These are phyloP conservation scores for Populus nigra DNA, from an alignment of 345 rosid genomes.

Conservation along the genomic window DNA sequence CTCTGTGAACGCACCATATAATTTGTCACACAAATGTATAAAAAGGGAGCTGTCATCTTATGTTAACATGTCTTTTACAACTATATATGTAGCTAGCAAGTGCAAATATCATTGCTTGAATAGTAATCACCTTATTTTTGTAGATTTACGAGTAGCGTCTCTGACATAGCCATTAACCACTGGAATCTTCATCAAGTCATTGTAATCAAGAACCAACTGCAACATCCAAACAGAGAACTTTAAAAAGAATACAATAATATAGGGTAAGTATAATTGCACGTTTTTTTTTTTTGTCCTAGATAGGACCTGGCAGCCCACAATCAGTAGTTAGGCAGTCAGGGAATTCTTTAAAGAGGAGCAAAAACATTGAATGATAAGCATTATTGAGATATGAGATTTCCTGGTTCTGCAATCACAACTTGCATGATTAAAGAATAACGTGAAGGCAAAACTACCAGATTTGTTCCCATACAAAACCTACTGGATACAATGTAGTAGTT, in stretches of 20 bases:
- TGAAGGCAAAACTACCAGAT: too few relatives aligned
- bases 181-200: slow-evolving; percentile 61
- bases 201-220: slow-evolving; percentile 71
- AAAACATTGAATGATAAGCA: not conserved
- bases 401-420: too few relatives aligned
- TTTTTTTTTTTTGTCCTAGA: too few relatives aligned
- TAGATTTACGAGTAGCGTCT: slow-evolving; percentile 12
- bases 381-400: too few relatives aligned
- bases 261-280: not conserved
- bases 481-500: too few relatives aligned
- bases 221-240: not conserved
- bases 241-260: not conserved
- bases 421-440: too few relatives aligned
- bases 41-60: not conserved
- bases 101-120: not conserved
- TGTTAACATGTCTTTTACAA: not conserved
- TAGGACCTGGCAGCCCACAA: not conserved
- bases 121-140: slow-evolving; percentile 44
- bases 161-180: slow-evolving; percentile 39
- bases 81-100: not conserved
- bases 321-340: not conserved
- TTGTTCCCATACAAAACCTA: too few relatives aligned
- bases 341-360: not conserved
- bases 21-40: slow-evolving; percentile 10
- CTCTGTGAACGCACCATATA: slow-evolving; percentile 37